Conservation (phyloP, 2,329 filamentous ascomycete species). For the Harringtonia aguacate region DNA sequence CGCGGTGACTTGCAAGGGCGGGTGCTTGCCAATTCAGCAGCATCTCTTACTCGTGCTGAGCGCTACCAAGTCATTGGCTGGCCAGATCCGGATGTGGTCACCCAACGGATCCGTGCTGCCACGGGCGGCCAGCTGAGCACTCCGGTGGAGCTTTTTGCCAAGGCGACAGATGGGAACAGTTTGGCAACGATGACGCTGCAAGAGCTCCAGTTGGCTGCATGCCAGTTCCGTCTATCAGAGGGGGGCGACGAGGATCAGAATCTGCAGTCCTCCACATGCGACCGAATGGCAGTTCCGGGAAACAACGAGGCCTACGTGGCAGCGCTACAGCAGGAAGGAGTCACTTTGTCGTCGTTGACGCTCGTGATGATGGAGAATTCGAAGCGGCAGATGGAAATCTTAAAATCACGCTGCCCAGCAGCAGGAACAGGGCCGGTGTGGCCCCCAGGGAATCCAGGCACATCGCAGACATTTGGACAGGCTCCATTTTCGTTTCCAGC, state of each 20-base stretch:
- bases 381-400: no score
- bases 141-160: no score
- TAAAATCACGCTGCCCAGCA: no score
- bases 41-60: not conserved
- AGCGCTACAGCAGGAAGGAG: not conserved
- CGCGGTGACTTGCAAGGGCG: not conserved
- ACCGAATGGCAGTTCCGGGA: not conserved
- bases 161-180: not conserved
- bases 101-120: not conserved
- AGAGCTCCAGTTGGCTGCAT: not conserved
- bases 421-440: no score
- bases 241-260: not conserved
- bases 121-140: not conserved
- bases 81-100: not conserved
- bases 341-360: not conserved
- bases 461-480: no score
- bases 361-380: not conserved
- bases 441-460: no score
- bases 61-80: not conserved
- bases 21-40: not conserved
- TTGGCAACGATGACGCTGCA: not conserved
- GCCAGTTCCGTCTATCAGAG: not conserved
- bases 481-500: no score
- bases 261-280: not conserved
- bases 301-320: not conserved